Evolutionary conservation across 495 filamentous ascomycete species (phyloP).

Genomic region (Rostrohypoxylon terebratum): DNA sequence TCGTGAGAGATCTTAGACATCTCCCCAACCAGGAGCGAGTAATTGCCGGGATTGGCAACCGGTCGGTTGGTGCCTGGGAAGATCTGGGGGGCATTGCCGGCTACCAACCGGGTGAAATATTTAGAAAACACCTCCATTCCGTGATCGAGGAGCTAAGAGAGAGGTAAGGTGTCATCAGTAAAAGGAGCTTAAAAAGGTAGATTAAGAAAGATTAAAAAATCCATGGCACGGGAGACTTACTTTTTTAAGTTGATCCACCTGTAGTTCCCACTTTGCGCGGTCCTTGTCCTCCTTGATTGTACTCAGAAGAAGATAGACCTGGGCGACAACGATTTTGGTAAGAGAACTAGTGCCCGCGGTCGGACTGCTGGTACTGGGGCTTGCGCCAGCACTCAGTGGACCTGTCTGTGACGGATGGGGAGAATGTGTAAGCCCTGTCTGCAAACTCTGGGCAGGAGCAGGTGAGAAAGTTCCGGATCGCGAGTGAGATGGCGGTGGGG

Average conservation of each 20-base stretch:
- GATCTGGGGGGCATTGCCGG: conserved; percentile 84
- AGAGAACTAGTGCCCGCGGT: conserved; percentile 70
- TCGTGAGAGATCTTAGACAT: conserved; percentile 86
- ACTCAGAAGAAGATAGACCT: conserved; percentile 93
- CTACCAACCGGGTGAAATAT: conserved; percentile 90
- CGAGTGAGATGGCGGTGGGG: conserved; percentile 51
- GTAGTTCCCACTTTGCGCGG: conserved; percentile 92
- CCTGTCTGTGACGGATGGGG: conserved; percentile 65
- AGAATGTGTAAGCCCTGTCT: conserved; percentile 61
- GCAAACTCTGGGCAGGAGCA: conserved; percentile 63
- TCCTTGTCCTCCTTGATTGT: conserved; percentile 92
- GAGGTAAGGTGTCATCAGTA: conserved; percentile 15
- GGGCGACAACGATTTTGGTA: conserved; percentile 90
- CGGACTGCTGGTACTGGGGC: conserved; percentile 76
- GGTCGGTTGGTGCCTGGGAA: conserved; percentile 79
- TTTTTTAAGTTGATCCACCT: conserved; percentile 90
- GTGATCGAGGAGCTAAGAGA: conserved; percentile 83
- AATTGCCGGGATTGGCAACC: conserved; percentile 79
- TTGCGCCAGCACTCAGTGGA: conserved; percentile 66
- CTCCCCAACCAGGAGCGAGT: conserved; percentile 82
- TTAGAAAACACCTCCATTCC: conserved; percentile 96
- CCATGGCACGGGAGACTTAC: conserved; percentile 61
- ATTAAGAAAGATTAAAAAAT: conserved; percentile 5
- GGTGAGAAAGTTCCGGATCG: conserved; percentile 67
- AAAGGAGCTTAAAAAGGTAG: neutral